A percentile compares a stretch with the other conserved stretches of the same genome.
phyloP scores from a whole-genome alignment of 2,329 filamentous ascomycete genomes.

The Tolypocladium amazonense region DNA sequence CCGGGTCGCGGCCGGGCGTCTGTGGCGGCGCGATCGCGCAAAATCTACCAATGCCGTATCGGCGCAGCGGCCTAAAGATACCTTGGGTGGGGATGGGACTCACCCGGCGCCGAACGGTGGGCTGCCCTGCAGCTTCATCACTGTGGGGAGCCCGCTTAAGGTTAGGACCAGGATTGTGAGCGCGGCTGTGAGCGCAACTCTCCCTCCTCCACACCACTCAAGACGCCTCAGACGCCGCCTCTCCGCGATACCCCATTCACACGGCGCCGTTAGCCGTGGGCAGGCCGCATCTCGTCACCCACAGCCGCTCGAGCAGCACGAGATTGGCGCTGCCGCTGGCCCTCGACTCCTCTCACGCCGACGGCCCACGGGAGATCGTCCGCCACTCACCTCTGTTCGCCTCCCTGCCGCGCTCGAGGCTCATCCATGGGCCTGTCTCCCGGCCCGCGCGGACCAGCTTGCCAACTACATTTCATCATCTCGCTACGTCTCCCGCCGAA shows the following conservation, averaged over 20 bases:
- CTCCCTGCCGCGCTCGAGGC: not conserved
- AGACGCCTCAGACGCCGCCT: not conserved
- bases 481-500: not conserved
- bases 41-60: not conserved
- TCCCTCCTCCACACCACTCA: not conserved
- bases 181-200: not conserved
- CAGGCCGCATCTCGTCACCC: not conserved
- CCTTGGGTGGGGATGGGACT: not conserved
- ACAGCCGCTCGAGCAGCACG: not conserved
- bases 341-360: not conserved
- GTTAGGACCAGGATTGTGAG: not conserved
- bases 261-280: not conserved
- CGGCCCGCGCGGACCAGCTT: not conserved
- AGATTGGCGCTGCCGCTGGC: not conserved
- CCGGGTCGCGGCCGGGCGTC: not conserved
- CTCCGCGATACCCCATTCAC: not conserved
- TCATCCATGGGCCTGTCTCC: not conserved
- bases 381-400: not conserved
- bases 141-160: not conserved
- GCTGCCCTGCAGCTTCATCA: not conserved
- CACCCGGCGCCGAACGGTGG: not conserved
- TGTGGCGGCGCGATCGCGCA: not conserved
- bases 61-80: not conserved
- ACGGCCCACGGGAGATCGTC: not conserved
- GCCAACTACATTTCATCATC: not conserved